These are phyloP conservation scores for Bretziella fagacearum DNA, from an alignment of 2,329 filamentous ascomycete genomes.

Conservation along the genomic window DNA sequence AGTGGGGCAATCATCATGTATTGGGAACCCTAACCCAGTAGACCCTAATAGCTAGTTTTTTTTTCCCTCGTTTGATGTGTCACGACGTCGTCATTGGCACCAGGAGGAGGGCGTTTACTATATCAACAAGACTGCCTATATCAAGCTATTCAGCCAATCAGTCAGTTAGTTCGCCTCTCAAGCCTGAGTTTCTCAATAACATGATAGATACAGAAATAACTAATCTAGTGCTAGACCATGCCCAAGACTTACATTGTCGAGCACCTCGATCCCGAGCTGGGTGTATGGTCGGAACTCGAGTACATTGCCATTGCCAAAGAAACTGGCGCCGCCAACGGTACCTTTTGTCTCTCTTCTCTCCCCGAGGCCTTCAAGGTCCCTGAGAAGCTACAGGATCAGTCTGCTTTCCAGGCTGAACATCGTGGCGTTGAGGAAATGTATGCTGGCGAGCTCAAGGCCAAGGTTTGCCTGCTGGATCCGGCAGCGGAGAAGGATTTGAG, in stretches of 20 bases:
- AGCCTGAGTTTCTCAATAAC: not conserved
- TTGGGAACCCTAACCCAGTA: too few relatives aligned
- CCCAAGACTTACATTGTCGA: constrained; percentile 70
- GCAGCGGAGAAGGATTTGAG: constrained; percentile 63
- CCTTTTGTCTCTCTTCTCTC: constrained; percentile 71
- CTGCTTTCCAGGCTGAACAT: constrained; percentile 54
- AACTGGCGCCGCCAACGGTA: constrained; percentile 46
- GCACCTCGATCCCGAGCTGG: constrained; percentile 88
- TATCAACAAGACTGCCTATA: too few relatives aligned
- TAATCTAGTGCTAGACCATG: not conserved
- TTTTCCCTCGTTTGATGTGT: too few relatives aligned
- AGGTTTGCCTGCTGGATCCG: constrained; percentile 81
- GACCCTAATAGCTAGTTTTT: too few relatives aligned
- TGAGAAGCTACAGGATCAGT: constrained; percentile 33
- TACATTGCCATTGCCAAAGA: constrained; percentile 78
- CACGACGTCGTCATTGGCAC: constrained; percentile 1
- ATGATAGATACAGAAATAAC: too few relatives aligned
- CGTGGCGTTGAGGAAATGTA: constrained; percentile 74
- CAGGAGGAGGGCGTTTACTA: too few relatives aligned
- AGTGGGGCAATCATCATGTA: too few relatives aligned
- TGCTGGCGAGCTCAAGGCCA: constrained; percentile 44
- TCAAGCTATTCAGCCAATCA: too few relatives aligned
- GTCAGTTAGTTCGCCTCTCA: not conserved
- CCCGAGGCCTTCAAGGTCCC: constrained; percentile 52
- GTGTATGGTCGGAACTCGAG: constrained; percentile 85